These are phyloP conservation scores for Sonneratia caseolaris DNA, from an alignment of 345 rosid species.

Conservation along the genomic window DNA sequence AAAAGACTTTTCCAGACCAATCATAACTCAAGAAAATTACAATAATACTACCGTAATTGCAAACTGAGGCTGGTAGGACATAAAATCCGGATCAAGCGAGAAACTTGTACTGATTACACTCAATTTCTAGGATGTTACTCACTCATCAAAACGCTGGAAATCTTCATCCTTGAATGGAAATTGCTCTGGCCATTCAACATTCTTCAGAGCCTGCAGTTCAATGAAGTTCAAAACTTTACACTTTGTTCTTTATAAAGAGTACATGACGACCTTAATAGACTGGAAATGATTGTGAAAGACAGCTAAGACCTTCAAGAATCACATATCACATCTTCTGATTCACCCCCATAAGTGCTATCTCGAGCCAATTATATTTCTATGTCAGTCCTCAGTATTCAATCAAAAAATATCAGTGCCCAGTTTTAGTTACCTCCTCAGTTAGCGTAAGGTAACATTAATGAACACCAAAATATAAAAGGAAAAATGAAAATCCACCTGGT, in stretches of 20 bases:
- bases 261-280: background rate
- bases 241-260: background rate
- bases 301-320: background rate
- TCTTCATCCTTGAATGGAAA: slow-evolving; percentile 86
- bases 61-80: background rate
- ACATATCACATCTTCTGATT: background rate
- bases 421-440: background rate
- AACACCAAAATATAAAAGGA: no score
- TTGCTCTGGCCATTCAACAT: slow-evolving; percentile 77
- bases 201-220: slow-evolving; percentile 45
- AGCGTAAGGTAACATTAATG: background rate
- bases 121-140: slow-evolving; percentile 1
- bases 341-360: background rate
- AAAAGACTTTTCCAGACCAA: background rate
- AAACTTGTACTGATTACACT: background rate
- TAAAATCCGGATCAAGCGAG: background rate
- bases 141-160: slow-evolving; percentile 88
- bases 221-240: background rate
- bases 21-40: background rate
- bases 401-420: background rate
- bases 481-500: slow-evolving; percentile 37
- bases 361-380: no score
- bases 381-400: no score
- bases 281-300: background rate
- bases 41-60: background rate